Base-by-base conservation (phyloP, 2,329 filamentous ascomycete species). In the Ceratocystis lukuohia region DNA sequence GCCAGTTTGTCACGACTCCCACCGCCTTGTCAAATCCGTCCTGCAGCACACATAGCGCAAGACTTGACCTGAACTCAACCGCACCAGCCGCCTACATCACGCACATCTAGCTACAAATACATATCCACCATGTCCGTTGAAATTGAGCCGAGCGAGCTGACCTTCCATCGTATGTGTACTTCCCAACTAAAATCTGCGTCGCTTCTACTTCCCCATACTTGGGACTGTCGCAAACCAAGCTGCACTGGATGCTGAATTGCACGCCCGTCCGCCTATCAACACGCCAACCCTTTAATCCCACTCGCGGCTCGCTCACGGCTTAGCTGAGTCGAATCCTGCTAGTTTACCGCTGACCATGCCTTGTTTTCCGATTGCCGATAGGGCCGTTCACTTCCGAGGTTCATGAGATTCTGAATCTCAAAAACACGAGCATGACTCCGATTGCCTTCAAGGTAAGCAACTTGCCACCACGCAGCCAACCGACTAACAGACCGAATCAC, bases 61-160 rank as follows among this genome's bases (percentile, higher is more conserved):
- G 50, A 33, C 63, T 64, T 30, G 22, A 50, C 22, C 17, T 17
- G 5, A 7, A 30, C 7, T 8, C 41, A 28, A 56, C 62, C 50
- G 41, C 59, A 65, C 66, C 68, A 64, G 50, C 65, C 44, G 46
- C 59, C 64, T 48, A 66, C 62, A 57, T 50, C 48, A 44, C 62
- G 48, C 44, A 33, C 6, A 28, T 28, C 20, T n/a, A 53, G 46
- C 33, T 41, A 4, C 53, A 62, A 68, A 41, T 15, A 41, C 37
- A 41, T 15, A 12, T 41, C 71, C 78, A 83, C 73, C 78, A 97
- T 97, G 94, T 95, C 93, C 72, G 88, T 99, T 79, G 89, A 96
- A 73, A 89, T 99, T 75, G 87, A 94, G 73, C 94, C 93, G 68
- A 77, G 84, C 71, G 94, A 97, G 83, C 86, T 99, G 75, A 89